Conservation (phyloP, 495 filamentous ascomycete species). For the Trichodelitschia bisporula region DNA sequence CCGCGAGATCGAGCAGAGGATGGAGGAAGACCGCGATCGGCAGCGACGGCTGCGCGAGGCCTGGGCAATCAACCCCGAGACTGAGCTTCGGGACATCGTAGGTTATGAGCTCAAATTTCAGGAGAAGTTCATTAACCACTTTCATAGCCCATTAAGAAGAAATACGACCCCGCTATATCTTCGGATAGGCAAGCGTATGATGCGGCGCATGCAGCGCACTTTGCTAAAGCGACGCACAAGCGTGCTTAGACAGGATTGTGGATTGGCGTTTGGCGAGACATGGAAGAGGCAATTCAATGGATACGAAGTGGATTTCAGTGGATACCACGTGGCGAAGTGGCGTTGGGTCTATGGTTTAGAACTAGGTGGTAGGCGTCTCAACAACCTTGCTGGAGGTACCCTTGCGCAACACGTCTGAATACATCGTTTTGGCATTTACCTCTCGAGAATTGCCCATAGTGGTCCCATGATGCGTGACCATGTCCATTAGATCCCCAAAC, state of each 20-base stretch:
- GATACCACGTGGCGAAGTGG: too few species aligned
- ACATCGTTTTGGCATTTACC: too few species aligned
- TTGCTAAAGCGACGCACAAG: background rate
- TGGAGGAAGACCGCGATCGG: slow-evolving; percentile 87
- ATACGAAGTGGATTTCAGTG: too few species aligned
- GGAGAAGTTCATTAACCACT: slow-evolving; percentile 54
- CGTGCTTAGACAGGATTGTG: background rate
- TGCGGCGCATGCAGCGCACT: slow-evolving; percentile 14
- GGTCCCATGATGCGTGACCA: too few species aligned
- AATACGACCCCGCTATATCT: slow-evolving; percentile 57
- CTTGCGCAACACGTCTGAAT: too few species aligned
- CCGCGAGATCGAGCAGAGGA: slow-evolving; percentile 74
- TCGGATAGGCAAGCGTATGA: slow-evolving; percentile 51
- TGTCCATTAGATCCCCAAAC: slow-evolving; percentile 1
- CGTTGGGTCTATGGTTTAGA: too few species aligned
- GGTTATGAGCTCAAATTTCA: slow-evolving; percentile 35
- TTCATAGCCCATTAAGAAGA: slow-evolving; percentile 54
- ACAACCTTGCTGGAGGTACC: too few species aligned
- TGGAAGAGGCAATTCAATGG: too few species aligned
- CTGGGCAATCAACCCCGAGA: too few species aligned
- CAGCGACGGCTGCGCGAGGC: slow-evolving; percentile 76
- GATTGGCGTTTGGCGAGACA: too few species aligned
- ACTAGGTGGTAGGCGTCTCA: too few species aligned
- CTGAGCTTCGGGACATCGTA: slow-evolving; percentile 63
- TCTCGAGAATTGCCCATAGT: too few species aligned